These are phyloP conservation scores for Berkeleyomyces rouxiae DNA, from an alignment of 2,329 filamentous ascomycete genomes.

Conservation along the genomic window DNA sequence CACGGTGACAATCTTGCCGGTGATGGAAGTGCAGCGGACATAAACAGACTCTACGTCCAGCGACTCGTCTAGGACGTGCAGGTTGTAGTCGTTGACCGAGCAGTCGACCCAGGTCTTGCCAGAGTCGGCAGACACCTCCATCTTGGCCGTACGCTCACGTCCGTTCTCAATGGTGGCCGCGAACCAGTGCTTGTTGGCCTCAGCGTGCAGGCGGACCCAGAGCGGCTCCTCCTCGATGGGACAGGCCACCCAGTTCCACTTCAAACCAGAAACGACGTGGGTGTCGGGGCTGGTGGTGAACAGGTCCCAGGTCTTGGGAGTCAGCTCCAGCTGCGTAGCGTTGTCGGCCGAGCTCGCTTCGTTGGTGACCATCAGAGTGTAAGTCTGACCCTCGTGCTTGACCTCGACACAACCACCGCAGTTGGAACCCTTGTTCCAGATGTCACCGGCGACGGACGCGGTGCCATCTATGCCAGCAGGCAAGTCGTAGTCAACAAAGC, in stretches of 20 bases:
- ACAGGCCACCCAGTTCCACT: conserved; percentile 12
- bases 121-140: conserved; percentile 10
- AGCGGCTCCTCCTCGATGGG: conserved; percentile 12
- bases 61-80: conserved; percentile 7
- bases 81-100: conserved; percentile 9
- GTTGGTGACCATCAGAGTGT: conserved; percentile 10
- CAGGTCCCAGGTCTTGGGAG: conserved; percentile 12
- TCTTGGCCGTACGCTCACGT: conserved; percentile 14
- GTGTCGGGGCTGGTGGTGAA: neutral
- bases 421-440: conserved; percentile 13
- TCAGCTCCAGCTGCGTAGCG: conserved; percentile 11
- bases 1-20: conserved; percentile 10
- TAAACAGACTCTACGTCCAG: conserved; percentile 6
- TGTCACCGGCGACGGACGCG: conserved; percentile 6
- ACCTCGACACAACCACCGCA: conserved; percentile 11
- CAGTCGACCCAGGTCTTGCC: conserved; percentile 9
- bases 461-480: conserved; percentile 6
- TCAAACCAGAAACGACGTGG: neutral
- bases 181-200: conserved; percentile 15
- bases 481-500: conserved; percentile 9
- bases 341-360: conserved; percentile 7
- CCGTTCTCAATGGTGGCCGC: conserved; percentile 16
- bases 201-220: conserved; percentile 15
- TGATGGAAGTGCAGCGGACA: conserved; percentile 10
- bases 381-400: conserved; percentile 11